Conservation (phyloP, 1,139 yeast genomes). For the Yamadazyma membranifaciens region DNA sequence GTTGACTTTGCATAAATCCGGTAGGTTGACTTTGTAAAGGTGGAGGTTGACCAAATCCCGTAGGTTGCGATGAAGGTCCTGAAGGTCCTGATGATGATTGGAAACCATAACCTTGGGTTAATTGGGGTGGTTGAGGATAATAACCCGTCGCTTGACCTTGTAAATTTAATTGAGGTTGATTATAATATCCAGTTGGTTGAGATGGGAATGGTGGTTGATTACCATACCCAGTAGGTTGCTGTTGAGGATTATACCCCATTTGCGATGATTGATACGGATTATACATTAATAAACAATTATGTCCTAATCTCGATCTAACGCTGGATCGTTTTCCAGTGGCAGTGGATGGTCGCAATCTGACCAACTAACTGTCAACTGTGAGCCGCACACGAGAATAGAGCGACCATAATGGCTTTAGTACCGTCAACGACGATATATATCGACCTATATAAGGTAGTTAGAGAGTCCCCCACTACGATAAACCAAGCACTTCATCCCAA, state of each 20-base stretch:
- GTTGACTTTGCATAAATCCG: slow-evolving; percentile 22
- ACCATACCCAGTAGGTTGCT: slow-evolving; percentile 11
- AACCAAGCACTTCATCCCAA: slow-evolving; percentile 51
- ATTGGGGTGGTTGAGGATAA: slow-evolving; percentile 8
- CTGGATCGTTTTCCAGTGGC: neutral
- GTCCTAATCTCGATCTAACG: neutral
- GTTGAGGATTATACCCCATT: slow-evolving; percentile 28
- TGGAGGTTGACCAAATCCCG: slow-evolving; percentile 1
- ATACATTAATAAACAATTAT: slow-evolving; percentile 27
- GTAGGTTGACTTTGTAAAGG: slow-evolving; percentile 17
- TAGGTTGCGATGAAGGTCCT: neutral
- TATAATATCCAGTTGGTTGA: slow-evolving; percentile 26
- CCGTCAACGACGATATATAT: too few species aligned
- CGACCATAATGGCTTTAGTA: too few species aligned
- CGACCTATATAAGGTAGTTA: too few species aligned
- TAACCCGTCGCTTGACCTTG: slow-evolving; percentile 41
- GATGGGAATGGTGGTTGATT: slow-evolving; percentile 37
- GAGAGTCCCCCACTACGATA: too few species aligned
- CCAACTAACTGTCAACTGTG: neutral
- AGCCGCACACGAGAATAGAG: neutral
- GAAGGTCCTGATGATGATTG: neutral
- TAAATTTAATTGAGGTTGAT: slow-evolving; percentile 18
- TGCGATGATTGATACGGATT: slow-evolving; percentile 41
- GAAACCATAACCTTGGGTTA: slow-evolving; percentile 11
- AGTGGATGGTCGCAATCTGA: slow-evolving; percentile 1